These are phyloP conservation scores for Saitozyma podzolica DNA, from an alignment of 768 basidiomycete genomes.

Conservation along the genomic window DNA sequence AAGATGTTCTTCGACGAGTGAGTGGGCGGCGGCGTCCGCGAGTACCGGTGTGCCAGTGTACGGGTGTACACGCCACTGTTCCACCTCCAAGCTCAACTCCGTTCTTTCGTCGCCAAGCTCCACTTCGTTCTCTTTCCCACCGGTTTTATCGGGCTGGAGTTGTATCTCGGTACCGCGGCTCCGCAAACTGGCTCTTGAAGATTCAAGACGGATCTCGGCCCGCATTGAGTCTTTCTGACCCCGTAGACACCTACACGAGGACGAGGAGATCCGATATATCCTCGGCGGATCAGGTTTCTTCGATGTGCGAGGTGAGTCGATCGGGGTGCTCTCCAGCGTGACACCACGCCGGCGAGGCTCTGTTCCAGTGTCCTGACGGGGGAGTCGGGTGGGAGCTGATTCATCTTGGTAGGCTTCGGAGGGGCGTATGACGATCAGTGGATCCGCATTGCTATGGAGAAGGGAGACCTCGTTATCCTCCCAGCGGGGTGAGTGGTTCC, in stretches of 20 bases:
- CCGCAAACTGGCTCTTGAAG: no score
- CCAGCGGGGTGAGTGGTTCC: constrained; percentile 63
- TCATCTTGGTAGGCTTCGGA: constrained; percentile 18
- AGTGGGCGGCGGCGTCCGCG: constrained; percentile 31
- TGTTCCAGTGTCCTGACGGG: no score
- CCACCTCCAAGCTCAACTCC: not conserved
- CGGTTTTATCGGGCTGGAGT: no score
- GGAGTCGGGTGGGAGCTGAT: no score
- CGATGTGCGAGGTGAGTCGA: constrained; percentile 75
- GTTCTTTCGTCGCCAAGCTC: not conserved
- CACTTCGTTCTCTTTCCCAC: no score
- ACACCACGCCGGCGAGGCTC: not conserved
- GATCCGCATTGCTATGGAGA: constrained; percentile 74
- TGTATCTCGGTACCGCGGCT: no score
- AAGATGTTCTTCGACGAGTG: constrained; percentile 82
- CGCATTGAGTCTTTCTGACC: not conserved
- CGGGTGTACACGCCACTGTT: not conserved
- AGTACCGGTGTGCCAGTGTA: no score
- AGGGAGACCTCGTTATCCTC: constrained; percentile 81
- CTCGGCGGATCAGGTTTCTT: constrained; percentile 87
- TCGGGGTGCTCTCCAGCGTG: not conserved
- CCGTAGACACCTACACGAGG: constrained; percentile 84
- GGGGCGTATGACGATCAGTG: constrained; percentile 56
- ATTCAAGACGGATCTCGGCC: no score
- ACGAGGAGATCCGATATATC: constrained; percentile 91